Conservation (phyloP, 2,329 filamentous ascomycete genomes). For the Fusarium sp. region DNA sequence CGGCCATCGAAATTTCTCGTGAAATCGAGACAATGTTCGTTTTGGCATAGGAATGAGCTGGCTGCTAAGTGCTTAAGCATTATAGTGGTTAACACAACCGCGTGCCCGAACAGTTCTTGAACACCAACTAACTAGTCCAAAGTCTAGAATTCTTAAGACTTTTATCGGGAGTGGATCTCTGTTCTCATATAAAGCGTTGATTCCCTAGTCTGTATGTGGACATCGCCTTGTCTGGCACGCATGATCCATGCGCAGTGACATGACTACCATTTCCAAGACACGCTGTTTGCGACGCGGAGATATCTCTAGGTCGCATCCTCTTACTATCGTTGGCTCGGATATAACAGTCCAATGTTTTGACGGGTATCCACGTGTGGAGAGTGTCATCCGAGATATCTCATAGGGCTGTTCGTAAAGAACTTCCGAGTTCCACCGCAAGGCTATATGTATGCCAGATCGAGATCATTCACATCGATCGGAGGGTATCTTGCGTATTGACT, state of each 20-base stretch:
- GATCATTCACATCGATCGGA: not conserved
- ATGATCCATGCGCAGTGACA: not conserved
- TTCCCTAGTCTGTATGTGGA: not conserved
- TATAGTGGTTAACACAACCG: not conserved
- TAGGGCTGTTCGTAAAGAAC: not conserved
- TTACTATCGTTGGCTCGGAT: not conserved
- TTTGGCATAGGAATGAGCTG: not conserved
- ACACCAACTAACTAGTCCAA: not conserved
- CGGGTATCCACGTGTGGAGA: not conserved
- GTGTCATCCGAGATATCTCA: not conserved
- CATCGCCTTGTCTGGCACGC: not conserved
- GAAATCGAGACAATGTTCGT: not conserved
- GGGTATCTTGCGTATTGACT: not conserved
- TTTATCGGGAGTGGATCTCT: not conserved
- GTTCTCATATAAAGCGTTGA: not conserved
- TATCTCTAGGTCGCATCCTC: not conserved
- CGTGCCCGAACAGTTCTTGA: not conserved
- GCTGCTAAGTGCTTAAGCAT: not conserved
- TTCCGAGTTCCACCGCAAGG: not conserved
- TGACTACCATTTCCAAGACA: not conserved
- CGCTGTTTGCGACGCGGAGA: not conserved
- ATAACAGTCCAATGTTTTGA: too few relatives aligned
- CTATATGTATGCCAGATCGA: not conserved
- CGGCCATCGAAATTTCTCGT: not conserved
- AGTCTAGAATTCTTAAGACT: not conserved